phyloP scores from a whole-genome alignment of 2,329 filamentous ascomycete species.

The Claviceps quebecensis region DNA sequence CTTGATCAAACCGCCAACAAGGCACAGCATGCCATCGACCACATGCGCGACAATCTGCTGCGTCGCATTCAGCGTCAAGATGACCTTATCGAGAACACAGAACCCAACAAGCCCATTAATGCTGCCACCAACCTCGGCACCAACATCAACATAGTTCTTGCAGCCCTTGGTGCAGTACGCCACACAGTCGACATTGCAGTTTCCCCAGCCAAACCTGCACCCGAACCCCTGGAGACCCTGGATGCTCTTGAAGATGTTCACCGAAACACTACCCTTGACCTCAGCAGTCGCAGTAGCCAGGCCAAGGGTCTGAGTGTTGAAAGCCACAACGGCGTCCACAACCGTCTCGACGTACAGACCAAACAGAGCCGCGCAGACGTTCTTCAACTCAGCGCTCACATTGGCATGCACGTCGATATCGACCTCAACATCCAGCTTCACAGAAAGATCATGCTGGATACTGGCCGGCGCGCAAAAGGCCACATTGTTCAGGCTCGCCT shows the following conservation, averaged over 20 bases:
- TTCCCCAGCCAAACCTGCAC: constrained; percentile 18
- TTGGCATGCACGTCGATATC: constrained; percentile 10
- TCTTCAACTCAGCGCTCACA: constrained; percentile 19
- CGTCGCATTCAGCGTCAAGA: constrained; percentile 15
- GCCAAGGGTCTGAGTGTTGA: constrained; percentile 23
- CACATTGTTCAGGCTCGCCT: constrained; percentile 19
- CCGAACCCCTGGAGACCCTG: constrained; percentile 8
- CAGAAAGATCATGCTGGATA: constrained; percentile 13
- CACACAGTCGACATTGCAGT: constrained; percentile 24
- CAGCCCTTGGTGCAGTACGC: constrained; percentile 24
- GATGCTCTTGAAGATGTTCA: constrained; percentile 13
- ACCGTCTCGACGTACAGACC: constrained; percentile 19
- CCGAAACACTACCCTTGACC: constrained; percentile 14
- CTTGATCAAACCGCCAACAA: constrained; percentile 18
- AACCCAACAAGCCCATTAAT: constrained; percentile 18
- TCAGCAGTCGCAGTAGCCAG: constrained; percentile 13
- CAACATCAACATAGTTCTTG: constrained; percentile 23
- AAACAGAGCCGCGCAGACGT: constrained; percentile 17
- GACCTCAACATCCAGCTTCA: constrained; percentile 12
- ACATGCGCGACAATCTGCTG: constrained; percentile 14
- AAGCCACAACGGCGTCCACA: constrained; percentile 20
- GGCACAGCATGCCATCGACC: constrained; percentile 18
- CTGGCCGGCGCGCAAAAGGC: constrained; percentile 20
- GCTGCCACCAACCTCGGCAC: constrained; percentile 11
- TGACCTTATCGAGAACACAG: constrained; percentile 18